Evolutionary conservation across 2,329 filamentous ascomycete species (phyloP).

Genomic region (Colletotrichum lentis): DNA sequence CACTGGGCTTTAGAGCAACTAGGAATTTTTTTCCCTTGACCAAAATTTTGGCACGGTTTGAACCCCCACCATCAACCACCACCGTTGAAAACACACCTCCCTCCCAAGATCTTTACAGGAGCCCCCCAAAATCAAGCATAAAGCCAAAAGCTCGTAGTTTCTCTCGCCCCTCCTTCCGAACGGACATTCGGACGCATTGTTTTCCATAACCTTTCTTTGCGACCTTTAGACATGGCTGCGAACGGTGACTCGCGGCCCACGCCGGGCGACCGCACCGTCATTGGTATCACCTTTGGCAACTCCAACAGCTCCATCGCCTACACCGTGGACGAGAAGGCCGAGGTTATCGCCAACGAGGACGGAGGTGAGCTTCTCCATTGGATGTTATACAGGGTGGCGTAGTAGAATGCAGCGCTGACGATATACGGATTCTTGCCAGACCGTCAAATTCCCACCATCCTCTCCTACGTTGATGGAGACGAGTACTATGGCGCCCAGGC

Average conservation of each 20-base stretch:
- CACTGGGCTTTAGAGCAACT: conserved; percentile 25
- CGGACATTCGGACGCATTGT: neutral
- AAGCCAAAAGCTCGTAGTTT: neutral
- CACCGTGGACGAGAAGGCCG: conserved; percentile 90
- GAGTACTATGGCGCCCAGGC: conserved; percentile 97
- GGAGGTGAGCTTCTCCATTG: conserved; percentile 65
- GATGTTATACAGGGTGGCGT: conserved; percentile 44
- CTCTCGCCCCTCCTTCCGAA: conserved; percentile 4
- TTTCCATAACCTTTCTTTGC: conserved; percentile 4
- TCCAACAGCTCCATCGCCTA: conserved; percentile 97
- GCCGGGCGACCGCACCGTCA: conserved; percentile 73
- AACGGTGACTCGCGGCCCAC: conserved; percentile 55
- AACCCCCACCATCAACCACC: conserved; percentile 36
- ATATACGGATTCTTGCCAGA: conserved; percentile 61
- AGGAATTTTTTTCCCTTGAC: conserved; percentile 35
- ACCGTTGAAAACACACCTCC: conserved; percentile 29
- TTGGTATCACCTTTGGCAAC: conserved; percentile 98
- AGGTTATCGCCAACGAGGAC: conserved; percentile 99
- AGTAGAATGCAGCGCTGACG: conserved; percentile 13
- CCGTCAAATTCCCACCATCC: conserved; percentile 92
- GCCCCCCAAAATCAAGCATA: conserved; percentile 14
- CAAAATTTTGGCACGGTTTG: conserved; percentile 30
- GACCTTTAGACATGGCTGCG: conserved; percentile 55
- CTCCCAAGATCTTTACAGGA: conserved; percentile 27
- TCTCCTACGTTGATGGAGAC: conserved; percentile 95